phyloP scores from a whole-genome alignment of 2,329 filamentous ascomycete species.

The Sporothrix phasma region DNA sequence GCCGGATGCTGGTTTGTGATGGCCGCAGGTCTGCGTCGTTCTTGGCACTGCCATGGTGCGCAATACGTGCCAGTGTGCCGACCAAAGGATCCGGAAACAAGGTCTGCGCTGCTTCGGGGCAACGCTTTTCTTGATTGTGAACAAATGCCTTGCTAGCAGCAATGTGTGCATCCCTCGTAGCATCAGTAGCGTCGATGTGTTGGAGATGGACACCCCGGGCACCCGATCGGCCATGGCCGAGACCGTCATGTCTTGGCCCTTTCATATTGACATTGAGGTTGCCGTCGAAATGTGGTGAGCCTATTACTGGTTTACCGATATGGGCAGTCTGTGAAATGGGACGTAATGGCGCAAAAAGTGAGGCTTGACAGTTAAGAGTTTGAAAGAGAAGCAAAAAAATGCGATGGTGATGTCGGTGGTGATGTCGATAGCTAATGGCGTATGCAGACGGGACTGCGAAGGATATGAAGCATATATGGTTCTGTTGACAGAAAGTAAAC shows the following conservation, averaged over 20 bases:
- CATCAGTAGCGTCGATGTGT: slow-evolving; percentile 38
- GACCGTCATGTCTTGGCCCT: slow-evolving; percentile 31
- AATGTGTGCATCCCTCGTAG: slow-evolving; percentile 50
- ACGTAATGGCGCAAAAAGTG: no score
- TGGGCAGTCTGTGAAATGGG: not conserved
- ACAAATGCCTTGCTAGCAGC: slow-evolving; percentile 53
- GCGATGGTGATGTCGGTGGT: not conserved
- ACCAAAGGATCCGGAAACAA: slow-evolving; percentile 6
- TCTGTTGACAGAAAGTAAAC: not conserved
- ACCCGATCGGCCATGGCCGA: slow-evolving; percentile 44
- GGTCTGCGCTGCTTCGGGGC: slow-evolving; percentile 24
- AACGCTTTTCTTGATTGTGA: slow-evolving; percentile 37
- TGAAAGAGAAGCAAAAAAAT: not conserved
- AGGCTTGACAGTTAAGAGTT: not conserved
- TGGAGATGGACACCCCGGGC: slow-evolving; percentile 37
- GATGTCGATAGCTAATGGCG: not conserved
- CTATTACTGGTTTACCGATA: not conserved
- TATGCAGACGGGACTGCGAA: no score
- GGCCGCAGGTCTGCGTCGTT: not conserved
- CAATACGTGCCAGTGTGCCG: not conserved
- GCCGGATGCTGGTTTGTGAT: not conserved
- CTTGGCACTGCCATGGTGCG: not conserved
- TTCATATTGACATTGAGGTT: not conserved
- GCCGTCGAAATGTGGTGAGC: not conserved
- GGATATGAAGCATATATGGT: not conserved